Evolutionary conservation across 345 rosid genomes (phyloP), one percentile per base, ranked within the genome.

Genomic region (Lepidium africanum): DNA sequence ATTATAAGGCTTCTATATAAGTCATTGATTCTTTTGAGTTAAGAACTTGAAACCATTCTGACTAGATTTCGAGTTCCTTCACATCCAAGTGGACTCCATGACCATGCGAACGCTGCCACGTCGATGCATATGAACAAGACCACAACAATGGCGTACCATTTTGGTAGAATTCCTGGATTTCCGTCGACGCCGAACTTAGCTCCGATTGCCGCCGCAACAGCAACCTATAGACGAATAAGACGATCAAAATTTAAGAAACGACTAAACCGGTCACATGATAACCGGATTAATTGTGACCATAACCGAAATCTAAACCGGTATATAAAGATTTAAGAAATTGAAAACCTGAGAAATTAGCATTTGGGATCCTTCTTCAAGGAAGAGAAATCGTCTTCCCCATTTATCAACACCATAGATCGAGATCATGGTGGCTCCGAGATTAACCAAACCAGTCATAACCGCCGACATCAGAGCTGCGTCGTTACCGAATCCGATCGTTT

Each of bases 31-130:
- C n/a, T n/a, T n/a, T n/a, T n/a, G n/a, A n/a, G n/a, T n/a, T n/a
- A n/a, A n/a, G n/a, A n/a, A n/a, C n/a, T n/a, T n/a, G n/a, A n/a
- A n/a, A n/a, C n/a, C n/a, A n/a, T n/a, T n/a, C n/a, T n/a, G n/a
- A n/a, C n/a, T n/a, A n/a, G n/a, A n/a, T n/a, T n/a, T n/a, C n/a
- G n/a, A n/a, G n/a, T n/a, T n/a, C n/a, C n/a, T n/a, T n/a, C n/a
- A n/a, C 98, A 92, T 2, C 96, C 97, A 0, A 92, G 87, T 8
- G 98, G 98, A 3, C 97, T 97, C 98, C 97, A 92, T 0, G 98
- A 92, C 96, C 97, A 90, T 3, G 97, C 96, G 39, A 92, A 92
- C 4, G 93, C 98, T 0, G 96, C 73, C 0, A 90, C 93, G 55
- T 90, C 88, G 32, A 84, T 73, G 77, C 97, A 92, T 23, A 90